A percentile compares a stretch with the other conserved stretches of the same genome.
These are phyloP conservation scores for Cryptococcus sp. DNA, from an alignment of 1,284 basidiomycete species.

Conservation along the genomic window DNA sequence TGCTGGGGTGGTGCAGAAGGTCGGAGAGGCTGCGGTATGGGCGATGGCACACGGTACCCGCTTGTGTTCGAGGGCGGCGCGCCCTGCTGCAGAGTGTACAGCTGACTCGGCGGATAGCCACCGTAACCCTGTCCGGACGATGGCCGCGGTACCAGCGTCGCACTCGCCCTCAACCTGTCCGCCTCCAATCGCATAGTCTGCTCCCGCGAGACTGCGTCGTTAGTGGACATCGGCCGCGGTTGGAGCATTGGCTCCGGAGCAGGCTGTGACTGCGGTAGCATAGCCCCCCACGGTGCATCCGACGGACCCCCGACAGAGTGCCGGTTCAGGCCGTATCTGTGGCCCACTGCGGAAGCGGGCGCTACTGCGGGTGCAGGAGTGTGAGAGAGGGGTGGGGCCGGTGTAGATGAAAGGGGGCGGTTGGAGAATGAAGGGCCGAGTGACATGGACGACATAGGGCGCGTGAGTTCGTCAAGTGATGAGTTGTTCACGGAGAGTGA, in stretches of 20 bases:
- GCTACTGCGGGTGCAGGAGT: constrained; percentile 17
- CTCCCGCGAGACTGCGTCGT: constrained; percentile 19
- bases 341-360: constrained; percentile 2
- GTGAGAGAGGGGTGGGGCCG: constrained; percentile 18
- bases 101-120: constrained; percentile 1
- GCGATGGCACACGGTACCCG: constrained; percentile 20
- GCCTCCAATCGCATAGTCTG: constrained; percentile 13
- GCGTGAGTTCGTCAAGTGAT: constrained; percentile 31
- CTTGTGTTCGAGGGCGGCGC: constrained; percentile 3
- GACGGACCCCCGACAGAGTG: constrained; percentile 32
- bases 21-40: constrained; percentile 18
- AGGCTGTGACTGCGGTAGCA: constrained; percentile 27
- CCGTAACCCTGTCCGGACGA: constrained; percentile 17
- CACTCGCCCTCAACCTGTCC: constrained; percentile 11
- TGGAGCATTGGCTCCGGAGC: constrained; percentile 20
- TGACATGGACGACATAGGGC: constrained; percentile 40
- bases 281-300: constrained; percentile 35
- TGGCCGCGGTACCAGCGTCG: constrained; percentile 25
- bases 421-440: constrained; percentile 24
- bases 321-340: constrained; percentile 24
- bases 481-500: constrained; percentile 5
- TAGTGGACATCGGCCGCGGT: constrained; percentile 29
- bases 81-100: constrained; percentile 7
- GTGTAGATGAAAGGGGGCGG: constrained; percentile 19
- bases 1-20: constrained; percentile 15